A percentile compares a stretch with the other conserved stretches of the same genome.
Evolutionary conservation across 2,329 filamentous ascomycete genomes (phyloP).

Genomic region (Aureobasidium sp.): DNA sequence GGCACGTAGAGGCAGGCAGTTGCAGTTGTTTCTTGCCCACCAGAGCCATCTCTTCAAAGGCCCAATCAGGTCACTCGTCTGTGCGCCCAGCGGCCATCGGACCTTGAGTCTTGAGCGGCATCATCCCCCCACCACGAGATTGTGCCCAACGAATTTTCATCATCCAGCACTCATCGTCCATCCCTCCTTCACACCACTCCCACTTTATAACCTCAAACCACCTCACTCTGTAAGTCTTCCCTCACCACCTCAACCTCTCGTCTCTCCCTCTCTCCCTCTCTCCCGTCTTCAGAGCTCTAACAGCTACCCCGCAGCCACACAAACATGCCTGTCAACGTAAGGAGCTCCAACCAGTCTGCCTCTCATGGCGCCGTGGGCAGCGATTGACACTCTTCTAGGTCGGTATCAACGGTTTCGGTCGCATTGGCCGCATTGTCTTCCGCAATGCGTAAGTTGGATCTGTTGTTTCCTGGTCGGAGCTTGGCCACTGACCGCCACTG

Average conservation of each 20-base stretch:
- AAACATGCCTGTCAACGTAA: conserved; percentile 44
- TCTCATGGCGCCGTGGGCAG: neutral
- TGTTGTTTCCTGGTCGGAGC: conserved; percentile 19
- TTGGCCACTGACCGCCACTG: conserved; percentile 17
- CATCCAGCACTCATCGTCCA: conserved; percentile 2
- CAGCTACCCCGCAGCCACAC: conserved; percentile 21
- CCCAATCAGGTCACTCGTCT: too few relatives aligned
- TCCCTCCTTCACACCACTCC: conserved; percentile 1
- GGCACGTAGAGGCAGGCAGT: neutral
- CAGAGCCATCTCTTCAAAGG: neutral
- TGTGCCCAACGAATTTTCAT: conserved; percentile 16
- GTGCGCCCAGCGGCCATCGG: neutral
- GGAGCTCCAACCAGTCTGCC: conserved; percentile 19
- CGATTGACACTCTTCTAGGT: conserved; percentile 54
- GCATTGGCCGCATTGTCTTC: conserved; percentile 98
- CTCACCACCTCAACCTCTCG: neutral
- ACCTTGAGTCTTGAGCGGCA: neutral
- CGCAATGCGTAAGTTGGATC: conserved; percentile 70
- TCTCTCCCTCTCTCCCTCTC: neutral
- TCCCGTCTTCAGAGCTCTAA: conserved; percentile 16
- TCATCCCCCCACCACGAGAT: conserved; percentile 5
- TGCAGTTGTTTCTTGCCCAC: neutral
- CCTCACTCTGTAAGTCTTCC: neutral
- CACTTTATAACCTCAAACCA: conserved; percentile 5
- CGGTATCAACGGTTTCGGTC: conserved; percentile 99